phyloP scores from a whole-genome alignment of 2,329 filamentous ascomycete species.

The Calonectria naviculata region DNA sequence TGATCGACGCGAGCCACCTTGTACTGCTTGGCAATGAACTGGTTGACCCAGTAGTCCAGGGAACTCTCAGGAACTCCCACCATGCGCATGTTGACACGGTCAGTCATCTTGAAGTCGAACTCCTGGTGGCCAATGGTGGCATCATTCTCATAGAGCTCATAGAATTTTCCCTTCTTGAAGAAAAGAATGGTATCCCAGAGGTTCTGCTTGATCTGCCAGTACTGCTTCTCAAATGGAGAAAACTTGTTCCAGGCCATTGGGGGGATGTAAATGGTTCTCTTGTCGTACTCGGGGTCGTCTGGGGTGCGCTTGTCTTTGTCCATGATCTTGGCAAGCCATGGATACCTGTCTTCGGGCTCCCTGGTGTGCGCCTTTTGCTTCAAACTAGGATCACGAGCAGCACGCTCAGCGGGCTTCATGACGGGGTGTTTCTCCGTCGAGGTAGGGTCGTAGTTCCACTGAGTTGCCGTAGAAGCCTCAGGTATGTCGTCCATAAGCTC shows the following conservation, averaged over 20 bases:
- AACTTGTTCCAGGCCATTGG: slow-evolving; percentile 83
- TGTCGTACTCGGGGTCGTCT: slow-evolving; percentile 89
- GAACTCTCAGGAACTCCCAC: slow-evolving; percentile 97
- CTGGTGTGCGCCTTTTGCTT: slow-evolving; percentile 80
- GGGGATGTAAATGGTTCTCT: slow-evolving; percentile 90
- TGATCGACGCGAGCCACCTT: slow-evolving; percentile 98
- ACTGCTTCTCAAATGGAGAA: slow-evolving; percentile 96
- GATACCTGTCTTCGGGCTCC: slow-evolving; percentile 87
- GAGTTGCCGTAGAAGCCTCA: slow-evolving; percentile 78
- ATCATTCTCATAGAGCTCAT: slow-evolving; percentile 98
- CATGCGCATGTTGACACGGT: slow-evolving; percentile 99
- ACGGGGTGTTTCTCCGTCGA: slow-evolving; percentile 52
- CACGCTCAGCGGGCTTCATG: slow-evolving; percentile 44
- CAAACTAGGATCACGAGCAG: slow-evolving; percentile 45
- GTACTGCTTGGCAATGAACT: slow-evolving; percentile 97
- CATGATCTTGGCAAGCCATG: slow-evolving; percentile 87
- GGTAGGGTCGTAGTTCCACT: slow-evolving; percentile 78
- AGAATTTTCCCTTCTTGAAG: slow-evolving; percentile 99
- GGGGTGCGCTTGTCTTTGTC: slow-evolving; percentile 86
- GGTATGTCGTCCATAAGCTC: slow-evolving; percentile 66
- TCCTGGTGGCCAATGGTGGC: slow-evolving; percentile 95
- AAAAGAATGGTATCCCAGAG: slow-evolving; percentile 98
- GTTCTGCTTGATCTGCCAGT: slow-evolving; percentile 99
- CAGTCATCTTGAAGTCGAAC: slow-evolving; percentile 97
- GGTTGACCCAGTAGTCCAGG: slow-evolving; percentile 96